A percentile compares a stretch with the other conserved stretches of the same genome.
These are phyloP conservation scores for Boletus semigastroideus DNA, from an alignment of 1,284 basidiomycete species.

Conservation along the genomic window DNA sequence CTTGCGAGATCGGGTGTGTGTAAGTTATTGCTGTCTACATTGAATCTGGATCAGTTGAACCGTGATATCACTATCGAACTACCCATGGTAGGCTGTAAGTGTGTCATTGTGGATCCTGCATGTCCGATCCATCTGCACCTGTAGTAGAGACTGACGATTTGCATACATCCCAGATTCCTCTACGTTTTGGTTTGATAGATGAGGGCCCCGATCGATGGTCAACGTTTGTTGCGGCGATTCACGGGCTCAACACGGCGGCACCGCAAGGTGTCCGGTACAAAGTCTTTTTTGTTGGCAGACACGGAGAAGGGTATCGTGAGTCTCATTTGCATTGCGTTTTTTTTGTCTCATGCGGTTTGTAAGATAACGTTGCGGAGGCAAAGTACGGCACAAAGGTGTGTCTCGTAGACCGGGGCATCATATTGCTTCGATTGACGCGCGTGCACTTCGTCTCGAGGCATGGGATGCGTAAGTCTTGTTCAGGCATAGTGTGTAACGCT, in stretches of 20 bases:
- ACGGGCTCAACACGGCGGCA: constrained; percentile 43
- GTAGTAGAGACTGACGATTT: background rate
- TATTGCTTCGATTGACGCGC: background rate
- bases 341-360: background rate
- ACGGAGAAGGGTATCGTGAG: constrained; percentile 10
- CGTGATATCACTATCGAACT: background rate
- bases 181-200: constrained; percentile 4
- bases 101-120: background rate
- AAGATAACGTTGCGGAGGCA: constrained; percentile 7
- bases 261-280: constrained; percentile 48
- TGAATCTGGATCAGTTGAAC: background rate
- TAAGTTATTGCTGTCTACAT: background rate
- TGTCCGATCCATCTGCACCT: no score
- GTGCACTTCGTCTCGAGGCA: background rate
- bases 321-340: background rate
- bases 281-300: constrained; percentile 49
- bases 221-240: background rate
- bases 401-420: background rate
- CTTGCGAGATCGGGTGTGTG: background rate
- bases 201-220: constrained; percentile 1
- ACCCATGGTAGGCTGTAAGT: background rate
- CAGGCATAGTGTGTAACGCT: background rate
- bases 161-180: background rate
- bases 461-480: constrained; percentile 8
- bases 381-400: constrained; percentile 8